Conservation (phyloP, 352 stramenopile genomes). For the Pythium rishiriense region DNA sequence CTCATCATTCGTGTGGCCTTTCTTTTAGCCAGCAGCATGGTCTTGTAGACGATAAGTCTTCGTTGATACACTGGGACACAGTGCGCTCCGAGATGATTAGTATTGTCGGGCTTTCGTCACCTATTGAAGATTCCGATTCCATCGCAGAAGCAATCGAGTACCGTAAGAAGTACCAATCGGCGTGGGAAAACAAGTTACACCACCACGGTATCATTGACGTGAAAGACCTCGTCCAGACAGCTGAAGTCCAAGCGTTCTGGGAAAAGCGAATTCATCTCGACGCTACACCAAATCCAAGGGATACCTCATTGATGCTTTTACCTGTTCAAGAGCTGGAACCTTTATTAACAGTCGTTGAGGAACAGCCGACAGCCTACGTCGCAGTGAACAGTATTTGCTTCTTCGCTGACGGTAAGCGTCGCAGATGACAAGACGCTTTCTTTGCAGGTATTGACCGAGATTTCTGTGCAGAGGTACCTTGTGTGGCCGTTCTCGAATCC, state of each 20-base stretch:
- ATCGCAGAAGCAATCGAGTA: conserved; percentile 29
- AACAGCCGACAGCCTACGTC: conserved; percentile 34
- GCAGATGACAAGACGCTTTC: neutral
- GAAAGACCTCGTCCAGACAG: conserved; percentile 30
- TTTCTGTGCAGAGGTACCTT: conserved; percentile 38
- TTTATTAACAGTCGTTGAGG: conserved; percentile 32
- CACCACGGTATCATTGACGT: conserved; percentile 1
- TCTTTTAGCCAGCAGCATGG: conserved; percentile 9
- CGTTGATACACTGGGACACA: conserved; percentile 30
- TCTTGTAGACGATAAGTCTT: conserved; percentile 15
- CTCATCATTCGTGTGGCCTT: neutral
- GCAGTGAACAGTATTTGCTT: conserved; percentile 78
- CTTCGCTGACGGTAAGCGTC: conserved; percentile 54
- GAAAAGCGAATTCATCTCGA: neutral
- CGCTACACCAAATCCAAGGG: neutral
- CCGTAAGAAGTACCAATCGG: conserved; percentile 34
- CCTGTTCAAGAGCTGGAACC: conserved; percentile 34
- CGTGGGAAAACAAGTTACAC: conserved; percentile 29
- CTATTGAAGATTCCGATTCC: conserved; percentile 22
- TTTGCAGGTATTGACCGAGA: neutral
- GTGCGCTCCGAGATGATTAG: conserved; percentile 26
- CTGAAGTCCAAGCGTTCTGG: conserved; percentile 42
- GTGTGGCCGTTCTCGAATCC: conserved; percentile 60
- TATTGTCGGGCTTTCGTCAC: conserved; percentile 31
- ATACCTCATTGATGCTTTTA: conserved; percentile 26